phyloP scores from a whole-genome alignment of 2,329 filamentous ascomycete genomes.

The Coniochaeta sp. region DNA sequence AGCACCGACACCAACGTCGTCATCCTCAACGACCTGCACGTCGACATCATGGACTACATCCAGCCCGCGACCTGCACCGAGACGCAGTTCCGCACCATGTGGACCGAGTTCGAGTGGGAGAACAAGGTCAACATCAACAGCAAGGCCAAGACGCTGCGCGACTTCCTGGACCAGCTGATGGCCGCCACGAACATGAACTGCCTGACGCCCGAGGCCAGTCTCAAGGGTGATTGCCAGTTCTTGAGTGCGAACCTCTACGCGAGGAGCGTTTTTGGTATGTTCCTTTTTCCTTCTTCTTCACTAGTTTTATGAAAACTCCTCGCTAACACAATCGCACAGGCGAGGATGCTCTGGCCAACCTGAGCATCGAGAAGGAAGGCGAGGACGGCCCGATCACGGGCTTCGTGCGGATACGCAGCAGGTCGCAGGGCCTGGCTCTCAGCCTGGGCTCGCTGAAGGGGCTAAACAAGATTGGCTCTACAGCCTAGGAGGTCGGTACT shows the following conservation, averaged over 20 bases:
- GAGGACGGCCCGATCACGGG: constrained; percentile 93
- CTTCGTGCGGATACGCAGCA: constrained; percentile 95
- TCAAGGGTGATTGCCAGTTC: constrained; percentile 98
- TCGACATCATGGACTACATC: constrained; percentile 99
- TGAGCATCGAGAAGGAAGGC: constrained; percentile 97
- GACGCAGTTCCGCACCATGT: constrained; percentile 99
- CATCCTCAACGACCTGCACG: constrained; percentile 95
- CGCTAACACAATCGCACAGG: constrained; percentile 44
- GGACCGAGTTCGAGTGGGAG: constrained; percentile 99
- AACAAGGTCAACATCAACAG: constrained; percentile 99
- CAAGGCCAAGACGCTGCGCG: constrained; percentile 83
- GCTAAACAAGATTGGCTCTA: constrained; percentile 68
- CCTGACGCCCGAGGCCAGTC: constrained; percentile 87
- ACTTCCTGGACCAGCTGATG: constrained; percentile 93
- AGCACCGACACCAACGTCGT: constrained; percentile 93
- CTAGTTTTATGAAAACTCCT: constrained; percentile 6
- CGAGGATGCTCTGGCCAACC: constrained; percentile 93
- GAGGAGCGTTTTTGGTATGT: constrained; percentile 94
- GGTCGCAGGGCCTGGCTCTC: constrained; percentile 88
- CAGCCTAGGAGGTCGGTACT: constrained; percentile 16
- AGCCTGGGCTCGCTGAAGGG: constrained; percentile 94
- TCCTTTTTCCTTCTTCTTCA: constrained; percentile 3
- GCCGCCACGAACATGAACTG: constrained; percentile 98
- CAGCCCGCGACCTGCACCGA: constrained; percentile 94
- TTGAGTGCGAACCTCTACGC: constrained; percentile 95